Evolutionary conservation across 2,329 filamentous ascomycete genomes (phyloP), one percentile per base, ranked within the genome.

Genomic region (Onygenales sp.): DNA sequence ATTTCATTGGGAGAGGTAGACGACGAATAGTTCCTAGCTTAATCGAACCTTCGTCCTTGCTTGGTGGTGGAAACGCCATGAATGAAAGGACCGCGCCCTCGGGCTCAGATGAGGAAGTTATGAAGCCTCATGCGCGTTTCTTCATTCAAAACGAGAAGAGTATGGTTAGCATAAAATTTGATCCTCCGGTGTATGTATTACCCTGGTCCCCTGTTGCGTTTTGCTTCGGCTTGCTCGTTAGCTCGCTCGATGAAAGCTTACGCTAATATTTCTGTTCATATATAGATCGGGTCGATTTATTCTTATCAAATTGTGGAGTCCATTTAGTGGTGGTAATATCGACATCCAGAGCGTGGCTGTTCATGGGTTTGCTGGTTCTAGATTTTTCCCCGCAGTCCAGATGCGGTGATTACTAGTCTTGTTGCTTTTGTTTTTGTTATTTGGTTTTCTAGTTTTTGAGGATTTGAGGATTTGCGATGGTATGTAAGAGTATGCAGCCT

Each of bases 231-330:
- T 27, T 9, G 36, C 31, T 7, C 7, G 5, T 5, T 27, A 0
- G 5, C 21, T 5, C 21, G 21, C 21, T 27, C 21, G 21, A 27
- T 27, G 21, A 27, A 27, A 27, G 3, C 36, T 3, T 39, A 39
- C 9, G 36, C 36, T 49, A 31, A 49, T 41, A 32, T 27, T 7
- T 38, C 35, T 7, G 21, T 27, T 27, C 7, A 1, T 47, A 38
- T n/a, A 35, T 56, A 81, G 78, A 7, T 89, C 87, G 9, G 88
- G 87, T 5, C 81, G 88, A 54, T 94, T 87, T 66, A 86, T 97
- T 51, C 71, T 96, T 43, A 75, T 97, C 58, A 96, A 96, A 75
- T 82, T 96, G 67, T 96, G 89, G 87, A 90, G 85, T 62, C 86
- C 87, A 2, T 81, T 82, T 55, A 79, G 82, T 31, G 82, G 84